A percentile compares a stretch with the other conserved stretches of the same genome.
Evolutionary conservation across 805 yeast species (phyloP).

Genomic region (Helenozyma baotianmanensis): DNA sequence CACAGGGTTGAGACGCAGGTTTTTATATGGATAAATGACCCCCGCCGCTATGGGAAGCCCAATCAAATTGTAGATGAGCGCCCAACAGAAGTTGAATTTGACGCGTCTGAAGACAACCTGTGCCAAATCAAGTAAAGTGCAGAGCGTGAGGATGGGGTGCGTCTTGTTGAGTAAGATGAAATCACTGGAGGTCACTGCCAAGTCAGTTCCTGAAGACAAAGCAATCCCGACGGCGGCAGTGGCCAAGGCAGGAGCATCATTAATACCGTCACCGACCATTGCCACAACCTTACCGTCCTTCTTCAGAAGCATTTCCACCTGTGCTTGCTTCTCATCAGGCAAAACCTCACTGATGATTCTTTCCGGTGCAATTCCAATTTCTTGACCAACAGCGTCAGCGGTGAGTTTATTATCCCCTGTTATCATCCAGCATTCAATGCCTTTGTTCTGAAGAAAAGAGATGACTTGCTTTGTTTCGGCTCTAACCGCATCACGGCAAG

Average conservation of each 20-base stretch:
- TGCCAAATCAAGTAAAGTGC: conserved; percentile 51
- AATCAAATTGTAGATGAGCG: conserved; percentile 50
- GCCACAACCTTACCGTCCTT: conserved; percentile 36
- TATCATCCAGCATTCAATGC: conserved; percentile 67
- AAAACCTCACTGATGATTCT: conserved; percentile 66
- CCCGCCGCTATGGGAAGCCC: conserved; percentile 69
- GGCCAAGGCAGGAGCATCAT: conserved; percentile 78
- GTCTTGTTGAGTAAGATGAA: conserved; percentile 59
- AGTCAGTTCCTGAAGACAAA: conserved; percentile 69
- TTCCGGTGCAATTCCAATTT: conserved; percentile 47
- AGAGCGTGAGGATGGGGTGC: conserved; percentile 47
- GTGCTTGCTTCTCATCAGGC: conserved; percentile 67
- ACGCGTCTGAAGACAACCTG: conserved; percentile 49
- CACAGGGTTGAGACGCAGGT: conserved; percentile 54
- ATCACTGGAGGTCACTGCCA: conserved; percentile 71
- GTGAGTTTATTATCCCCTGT: conserved; percentile 70
- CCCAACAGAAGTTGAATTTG: conserved; percentile 57
- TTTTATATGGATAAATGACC: conserved; percentile 51
- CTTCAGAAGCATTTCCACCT: conserved; percentile 51
- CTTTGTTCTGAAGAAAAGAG: conserved; percentile 25
- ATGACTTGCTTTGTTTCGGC: conserved; percentile 55
- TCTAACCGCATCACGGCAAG: conserved; percentile 57
- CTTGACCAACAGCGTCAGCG: conserved; percentile 61
- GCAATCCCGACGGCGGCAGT: conserved; percentile 77
- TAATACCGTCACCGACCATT: conserved; percentile 82